Conservation (phyloP, 768 basidiomycete species). For the Hypholoma fasciculare region DNA sequence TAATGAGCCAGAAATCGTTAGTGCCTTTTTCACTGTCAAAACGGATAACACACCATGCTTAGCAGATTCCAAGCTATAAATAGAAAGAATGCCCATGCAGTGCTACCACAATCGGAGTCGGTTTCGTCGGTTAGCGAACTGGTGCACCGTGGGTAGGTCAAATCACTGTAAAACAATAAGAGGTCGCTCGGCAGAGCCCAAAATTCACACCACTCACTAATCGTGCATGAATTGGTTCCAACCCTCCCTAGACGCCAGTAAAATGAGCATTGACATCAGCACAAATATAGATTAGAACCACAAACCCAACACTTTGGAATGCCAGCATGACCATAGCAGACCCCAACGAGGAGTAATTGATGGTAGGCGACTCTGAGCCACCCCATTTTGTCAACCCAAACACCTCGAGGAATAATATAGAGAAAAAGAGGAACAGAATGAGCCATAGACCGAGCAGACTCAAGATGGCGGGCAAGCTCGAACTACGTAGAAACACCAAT, state of each 20-base stretch:
- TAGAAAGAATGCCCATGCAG: conserved; percentile 77
- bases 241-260: conserved; percentile 61
- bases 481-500: conserved; percentile 40
- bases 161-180: conserved; percentile 45
- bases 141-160: conserved; percentile 82
- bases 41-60: conserved; percentile 70
- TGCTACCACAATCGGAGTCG: conserved; percentile 87
- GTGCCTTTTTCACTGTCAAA: conserved; percentile 1
- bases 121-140: conserved; percentile 41
- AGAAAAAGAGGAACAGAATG: conserved; percentile 88
- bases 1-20: neutral
- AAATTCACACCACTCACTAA: conserved; percentile 48
- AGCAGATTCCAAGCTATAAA: conserved; percentile 96
- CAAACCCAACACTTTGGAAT: conserved; percentile 92
- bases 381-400: conserved; percentile 91
- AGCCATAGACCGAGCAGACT: conserved; percentile 88
- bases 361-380: conserved; percentile 60
- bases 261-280: conserved; percentile 7
- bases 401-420: conserved; percentile 84
- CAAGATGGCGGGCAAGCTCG: conserved; percentile 83
- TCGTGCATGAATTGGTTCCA: conserved; percentile 99
- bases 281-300: conserved; percentile 11
- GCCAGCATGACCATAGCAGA: conserved; percentile 85
- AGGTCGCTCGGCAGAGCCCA: conserved; percentile 4
- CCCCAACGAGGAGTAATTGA: conserved; percentile 81